phyloP scores from a whole-genome alignment of 495 filamentous ascomycete species.

The Xylaria castorea region DNA sequence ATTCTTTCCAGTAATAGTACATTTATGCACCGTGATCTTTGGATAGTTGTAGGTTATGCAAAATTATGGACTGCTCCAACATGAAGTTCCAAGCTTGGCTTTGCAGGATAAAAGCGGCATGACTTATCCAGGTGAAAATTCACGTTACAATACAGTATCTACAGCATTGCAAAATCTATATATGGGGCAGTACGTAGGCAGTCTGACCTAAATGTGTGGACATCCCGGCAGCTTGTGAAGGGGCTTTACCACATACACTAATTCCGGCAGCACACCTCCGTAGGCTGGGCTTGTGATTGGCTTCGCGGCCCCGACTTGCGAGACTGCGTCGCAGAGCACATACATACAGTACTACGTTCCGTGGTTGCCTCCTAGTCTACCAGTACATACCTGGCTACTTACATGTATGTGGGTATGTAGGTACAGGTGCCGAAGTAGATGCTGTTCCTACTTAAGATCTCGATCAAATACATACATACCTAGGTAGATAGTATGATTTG shows the following conservation, averaged over 20 bases:
- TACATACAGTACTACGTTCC: not conserved
- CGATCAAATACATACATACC: not conserved
- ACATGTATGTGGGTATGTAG: not conserved
- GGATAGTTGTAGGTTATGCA: not conserved
- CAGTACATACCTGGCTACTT: not conserved
- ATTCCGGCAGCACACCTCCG: slow-evolving; percentile 13
- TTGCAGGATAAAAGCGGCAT: slow-evolving; percentile 1
- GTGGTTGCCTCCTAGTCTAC: not conserved
- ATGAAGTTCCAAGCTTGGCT: not conserved
- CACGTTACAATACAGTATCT: not conserved
- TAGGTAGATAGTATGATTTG: not conserved
- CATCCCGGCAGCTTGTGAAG: slow-evolving; percentile 11
- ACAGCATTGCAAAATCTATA: not conserved
- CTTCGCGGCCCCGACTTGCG: not conserved
- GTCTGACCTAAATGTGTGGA: not conserved
- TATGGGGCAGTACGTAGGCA: not conserved
- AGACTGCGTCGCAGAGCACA: not conserved
- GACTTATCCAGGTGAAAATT: not conserved
- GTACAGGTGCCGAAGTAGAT: not conserved
- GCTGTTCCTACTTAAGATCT: not conserved
- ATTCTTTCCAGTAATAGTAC: not conserved
- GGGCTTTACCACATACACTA: slow-evolving; percentile 22
- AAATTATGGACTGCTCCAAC: not conserved
- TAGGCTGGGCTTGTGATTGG: slow-evolving; percentile 7
- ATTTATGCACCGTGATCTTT: not conserved